Evolutionary conservation across 768 basidiomycete species (phyloP).

Genomic region (Macrolepiota fuliginosa): DNA sequence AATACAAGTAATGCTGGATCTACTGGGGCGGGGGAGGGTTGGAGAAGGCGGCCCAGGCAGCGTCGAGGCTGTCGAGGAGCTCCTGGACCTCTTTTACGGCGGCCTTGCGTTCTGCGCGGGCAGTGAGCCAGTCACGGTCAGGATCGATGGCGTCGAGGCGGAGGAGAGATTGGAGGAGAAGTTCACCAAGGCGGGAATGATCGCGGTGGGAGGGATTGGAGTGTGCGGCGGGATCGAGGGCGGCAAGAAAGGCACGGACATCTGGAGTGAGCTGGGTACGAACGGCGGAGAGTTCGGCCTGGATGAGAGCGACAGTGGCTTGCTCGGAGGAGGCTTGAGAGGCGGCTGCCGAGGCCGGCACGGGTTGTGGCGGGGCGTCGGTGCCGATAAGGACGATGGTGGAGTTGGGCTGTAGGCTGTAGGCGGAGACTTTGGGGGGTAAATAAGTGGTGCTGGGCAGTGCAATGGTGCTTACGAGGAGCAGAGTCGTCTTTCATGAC

Average conservation of each 20-base stretch:
- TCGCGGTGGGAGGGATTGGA: constrained; percentile 26
- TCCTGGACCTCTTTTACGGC: constrained; percentile 86
- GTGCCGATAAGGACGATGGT: constrained; percentile 65
- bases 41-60: constrained; percentile 48
- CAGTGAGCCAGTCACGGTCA: constrained; percentile 73
- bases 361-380: constrained; percentile 25
- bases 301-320: constrained; percentile 51
- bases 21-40: constrained; percentile 27
- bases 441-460: constrained; percentile 7
- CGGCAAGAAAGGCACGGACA: constrained; percentile 52
- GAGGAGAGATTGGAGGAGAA: constrained; percentile 84
- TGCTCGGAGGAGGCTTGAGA: constrained; percentile 41
- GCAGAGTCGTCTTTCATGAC: constrained; percentile 83
- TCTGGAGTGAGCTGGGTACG: constrained; percentile 52
- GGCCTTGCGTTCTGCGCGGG: constrained; percentile 76
- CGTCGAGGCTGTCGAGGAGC: constrained; percentile 78
- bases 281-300: constrained; percentile 50
- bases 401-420: constrained; percentile 66
- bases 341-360: constrained; percentile 17
- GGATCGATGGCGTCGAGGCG: constrained; percentile 80
- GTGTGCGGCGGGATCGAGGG: constrained; percentile 17
- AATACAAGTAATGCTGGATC: constrained; percentile 18
- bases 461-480: constrained; percentile 42
- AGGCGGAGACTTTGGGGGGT: constrained; percentile 59
- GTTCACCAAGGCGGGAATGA: constrained; percentile 67